Evolutionary conservation across 1,284 basidiomycete genomes (phyloP).

Genomic region (Ustilago loliicola): DNA sequence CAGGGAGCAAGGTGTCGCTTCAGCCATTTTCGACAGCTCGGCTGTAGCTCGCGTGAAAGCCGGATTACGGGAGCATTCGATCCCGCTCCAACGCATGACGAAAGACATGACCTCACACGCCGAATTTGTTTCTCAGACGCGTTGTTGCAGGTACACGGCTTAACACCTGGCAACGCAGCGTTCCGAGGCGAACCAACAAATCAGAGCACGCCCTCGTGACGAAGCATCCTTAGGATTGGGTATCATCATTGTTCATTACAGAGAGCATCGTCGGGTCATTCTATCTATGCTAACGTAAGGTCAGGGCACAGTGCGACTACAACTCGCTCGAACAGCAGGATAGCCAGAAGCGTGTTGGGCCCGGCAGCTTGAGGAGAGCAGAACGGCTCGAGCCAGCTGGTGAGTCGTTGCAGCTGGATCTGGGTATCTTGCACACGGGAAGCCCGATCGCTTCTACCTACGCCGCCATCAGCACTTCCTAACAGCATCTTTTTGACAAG

Average conservation of each 20-base stretch:
- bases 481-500: constrained; percentile 29
- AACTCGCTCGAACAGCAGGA: constrained; percentile 50
- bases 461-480: constrained; percentile 17
- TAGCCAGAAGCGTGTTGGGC: constrained; percentile 50
- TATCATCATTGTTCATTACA: constrained; percentile 14
- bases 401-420: constrained; percentile 34
- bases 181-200: no score
- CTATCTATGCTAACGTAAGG: constrained; percentile 23
- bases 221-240: background rate
- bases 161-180: background rate
- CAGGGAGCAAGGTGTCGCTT: background rate
- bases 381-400: constrained; percentile 42
- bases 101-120: constrained; percentile 25
- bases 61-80: constrained; percentile 28
- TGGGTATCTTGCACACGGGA: constrained; percentile 14
- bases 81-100: constrained; percentile 7
- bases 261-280: background rate
- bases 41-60: constrained; percentile 42
- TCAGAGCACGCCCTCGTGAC: no score
- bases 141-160: background rate
- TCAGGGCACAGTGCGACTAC: constrained; percentile 42
- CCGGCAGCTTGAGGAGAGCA: constrained; percentile 54
- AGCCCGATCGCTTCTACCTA: constrained; percentile 16
- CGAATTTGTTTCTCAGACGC: background rate
- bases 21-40: constrained; percentile 20